Evolutionary conservation across 352 stramenopile species (phyloP).

Genomic region (Pythium dissotocum): DNA sequence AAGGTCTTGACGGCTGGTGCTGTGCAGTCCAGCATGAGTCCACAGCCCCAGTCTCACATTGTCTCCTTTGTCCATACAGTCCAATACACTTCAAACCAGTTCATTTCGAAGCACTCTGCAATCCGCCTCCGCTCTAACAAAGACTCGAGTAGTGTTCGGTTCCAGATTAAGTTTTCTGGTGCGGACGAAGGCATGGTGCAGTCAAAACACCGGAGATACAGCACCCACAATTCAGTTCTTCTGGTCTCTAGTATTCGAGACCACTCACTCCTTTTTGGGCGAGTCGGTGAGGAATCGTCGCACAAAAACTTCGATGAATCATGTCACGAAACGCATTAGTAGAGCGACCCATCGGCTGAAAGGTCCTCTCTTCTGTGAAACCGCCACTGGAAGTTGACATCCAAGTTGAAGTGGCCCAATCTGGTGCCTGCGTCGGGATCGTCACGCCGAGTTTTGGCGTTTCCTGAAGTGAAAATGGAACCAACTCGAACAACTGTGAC

Average conservation of each 20-base stretch:
- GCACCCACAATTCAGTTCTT: background rate
- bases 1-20: too few species aligned
- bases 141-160: too few species aligned
- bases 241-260: background rate
- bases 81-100: too few species aligned
- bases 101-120: too few species aligned
- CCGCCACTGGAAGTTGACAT: background rate
- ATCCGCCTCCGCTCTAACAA: too few species aligned
- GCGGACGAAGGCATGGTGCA: too few species aligned
- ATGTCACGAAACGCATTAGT: background rate
- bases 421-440: background rate
- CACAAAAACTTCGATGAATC: background rate
- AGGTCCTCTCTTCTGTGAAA: background rate
- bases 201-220: background rate
- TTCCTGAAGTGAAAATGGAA: conserved; percentile 3
- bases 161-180: too few species aligned
- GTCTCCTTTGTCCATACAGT: background rate
- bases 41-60: background rate
- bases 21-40: too few species aligned
- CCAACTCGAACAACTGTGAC: background rate
- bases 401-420: background rate
- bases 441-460: background rate
- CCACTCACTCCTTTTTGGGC: too few species aligned
- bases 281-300: too few species aligned
- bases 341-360: background rate